phyloP scores from a whole-genome alignment of 805 yeast genomes.

The Scheffersomyces spartinae region DNA sequence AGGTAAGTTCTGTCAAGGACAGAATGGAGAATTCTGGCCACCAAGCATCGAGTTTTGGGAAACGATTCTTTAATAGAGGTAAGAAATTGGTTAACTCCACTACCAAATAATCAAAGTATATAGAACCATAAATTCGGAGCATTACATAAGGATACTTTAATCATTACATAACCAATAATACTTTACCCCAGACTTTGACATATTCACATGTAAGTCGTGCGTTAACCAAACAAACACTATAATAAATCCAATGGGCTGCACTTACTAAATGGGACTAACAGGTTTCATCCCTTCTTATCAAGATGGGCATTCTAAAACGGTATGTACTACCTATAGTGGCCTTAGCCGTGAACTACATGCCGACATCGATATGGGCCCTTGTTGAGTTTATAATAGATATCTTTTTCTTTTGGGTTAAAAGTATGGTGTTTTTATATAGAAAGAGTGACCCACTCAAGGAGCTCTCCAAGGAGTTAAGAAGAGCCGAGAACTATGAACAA shows the following conservation, averaged over 20 bases:
- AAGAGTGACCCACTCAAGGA: constrained; percentile 34
- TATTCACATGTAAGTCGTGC: too few relatives aligned
- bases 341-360: constrained; percentile 27
- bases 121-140: too few relatives aligned
- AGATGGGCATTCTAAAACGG: too few relatives aligned
- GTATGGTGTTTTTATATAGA: constrained; percentile 20
- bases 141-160: too few relatives aligned
- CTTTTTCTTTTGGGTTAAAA: constrained; percentile 34
- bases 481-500: constrained; percentile 50
- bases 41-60: constrained; percentile 35
- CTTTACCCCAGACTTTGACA: too few relatives aligned
- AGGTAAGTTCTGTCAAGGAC: constrained; percentile 29
- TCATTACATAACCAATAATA: too few relatives aligned
- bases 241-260: too few relatives aligned
- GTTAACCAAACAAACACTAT: too few relatives aligned
- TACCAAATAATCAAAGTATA: too few relatives aligned
- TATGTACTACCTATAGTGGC: too few relatives aligned
- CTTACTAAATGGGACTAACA: too few relatives aligned
- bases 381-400: constrained; percentile 33
- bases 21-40: constrained; percentile 31
- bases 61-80: constrained; percentile 26
- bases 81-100: constrained; percentile 26
- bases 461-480: constrained; percentile 36
- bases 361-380: constrained; percentile 29
- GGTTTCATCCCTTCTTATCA: too few relatives aligned